Percentiles rank a stretch among this genome's conserved stretches.
Evolutionary conservation across 257 asterid genomes (phyloP).

Genomic region (Nicotiana paniculata): DNA sequence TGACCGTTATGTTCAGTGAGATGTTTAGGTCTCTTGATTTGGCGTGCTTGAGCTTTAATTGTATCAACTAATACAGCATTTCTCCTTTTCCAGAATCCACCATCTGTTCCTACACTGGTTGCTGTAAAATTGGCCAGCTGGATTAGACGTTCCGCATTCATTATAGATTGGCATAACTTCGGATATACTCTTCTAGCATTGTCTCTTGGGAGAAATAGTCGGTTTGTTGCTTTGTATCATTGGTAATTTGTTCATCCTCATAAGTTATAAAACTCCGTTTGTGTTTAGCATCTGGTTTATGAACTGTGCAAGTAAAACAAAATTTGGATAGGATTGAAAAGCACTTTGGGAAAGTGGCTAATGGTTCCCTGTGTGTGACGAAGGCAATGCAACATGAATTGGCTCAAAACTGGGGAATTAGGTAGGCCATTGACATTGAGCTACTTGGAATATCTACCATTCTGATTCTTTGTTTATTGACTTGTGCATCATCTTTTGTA

Average conservation of each 20-base stretch:
- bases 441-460: constrained; percentile 3
- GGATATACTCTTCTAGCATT: constrained; percentile 84
- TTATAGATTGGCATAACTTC: constrained; percentile 95
- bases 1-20: neutral
- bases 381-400: constrained; percentile 97
- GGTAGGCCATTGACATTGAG: constrained; percentile 35
- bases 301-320: constrained; percentile 3
- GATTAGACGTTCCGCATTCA: constrained; percentile 61
- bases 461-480: neutral
- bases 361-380: constrained; percentile 93
- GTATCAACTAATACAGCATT: constrained; percentile 1
- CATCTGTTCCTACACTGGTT: constrained; percentile 94
- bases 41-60: constrained; percentile 8
- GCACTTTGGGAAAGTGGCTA: constrained; percentile 78
- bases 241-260: constrained; percentile 43
- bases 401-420: constrained; percentile 87
- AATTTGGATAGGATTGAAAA: constrained; percentile 72
- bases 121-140: constrained; percentile 92
- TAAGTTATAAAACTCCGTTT: constrained; percentile 6
- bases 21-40: neutral
- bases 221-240: constrained; percentile 64
- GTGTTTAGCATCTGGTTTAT: constrained; percentile 10
- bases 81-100: constrained; percentile 74
- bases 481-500: constrained; percentile 2
- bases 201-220: constrained; percentile 75